Conservation (phyloP, 169 alveolate genomes). For the Perkinsus olseni region DNA sequence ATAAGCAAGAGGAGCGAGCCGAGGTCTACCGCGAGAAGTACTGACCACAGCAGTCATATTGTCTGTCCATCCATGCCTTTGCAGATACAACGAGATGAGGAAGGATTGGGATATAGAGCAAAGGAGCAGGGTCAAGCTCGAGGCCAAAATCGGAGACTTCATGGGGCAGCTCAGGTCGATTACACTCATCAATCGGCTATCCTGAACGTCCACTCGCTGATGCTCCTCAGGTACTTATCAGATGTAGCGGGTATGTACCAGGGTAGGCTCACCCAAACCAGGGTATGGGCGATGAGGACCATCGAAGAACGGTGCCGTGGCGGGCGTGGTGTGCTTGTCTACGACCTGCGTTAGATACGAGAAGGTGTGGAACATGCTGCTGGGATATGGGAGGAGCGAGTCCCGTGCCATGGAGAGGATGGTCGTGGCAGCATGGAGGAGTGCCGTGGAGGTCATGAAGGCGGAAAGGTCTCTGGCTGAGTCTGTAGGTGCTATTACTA, state of each 20-base stretch:
- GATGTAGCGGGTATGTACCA: neutral
- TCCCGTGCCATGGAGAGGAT: neutral
- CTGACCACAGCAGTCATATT: neutral
- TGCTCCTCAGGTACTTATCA: neutral
- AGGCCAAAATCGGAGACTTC: neutral
- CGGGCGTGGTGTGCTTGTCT: neutral
- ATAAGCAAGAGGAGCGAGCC: neutral
- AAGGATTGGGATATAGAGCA: neutral
- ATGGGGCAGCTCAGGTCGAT: neutral
- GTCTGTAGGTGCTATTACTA: neutral
- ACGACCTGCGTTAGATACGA: neutral
- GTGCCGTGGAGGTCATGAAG: neutral
- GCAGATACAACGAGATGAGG: neutral
- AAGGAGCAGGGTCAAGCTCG: neutral
- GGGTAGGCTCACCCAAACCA: neutral
- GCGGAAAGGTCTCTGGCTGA: neutral
- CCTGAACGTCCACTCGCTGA: neutral
- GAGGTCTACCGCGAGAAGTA: neutral
- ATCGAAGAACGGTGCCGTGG: neutral
- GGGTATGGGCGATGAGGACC: neutral
- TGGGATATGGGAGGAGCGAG: neutral
- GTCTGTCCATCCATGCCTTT: no score
- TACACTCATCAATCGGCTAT: no score
- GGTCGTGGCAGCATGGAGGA: neutral
- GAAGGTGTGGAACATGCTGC: neutral